Evolutionary conservation across 768 basidiomycete genomes (phyloP).

Genomic region (Jaapia argillacea): DNA sequence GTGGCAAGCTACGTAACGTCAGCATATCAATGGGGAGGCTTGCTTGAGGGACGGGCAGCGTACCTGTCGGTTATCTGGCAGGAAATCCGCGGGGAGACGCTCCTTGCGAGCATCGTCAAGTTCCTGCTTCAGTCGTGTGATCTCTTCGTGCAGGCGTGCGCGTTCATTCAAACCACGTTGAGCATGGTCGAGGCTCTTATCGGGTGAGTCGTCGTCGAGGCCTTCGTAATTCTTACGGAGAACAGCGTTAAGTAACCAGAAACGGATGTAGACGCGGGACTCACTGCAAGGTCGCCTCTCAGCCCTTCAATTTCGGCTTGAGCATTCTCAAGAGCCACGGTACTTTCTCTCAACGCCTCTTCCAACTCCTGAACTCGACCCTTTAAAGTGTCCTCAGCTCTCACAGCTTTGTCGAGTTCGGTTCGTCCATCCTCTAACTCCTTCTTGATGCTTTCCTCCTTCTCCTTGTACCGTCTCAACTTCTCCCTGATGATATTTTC

Average conservation of each 20-base stretch:
- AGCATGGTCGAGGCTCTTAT: slow-evolving; percentile 36
- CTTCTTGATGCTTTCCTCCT: slow-evolving; percentile 57
- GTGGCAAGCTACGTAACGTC: too few species aligned
- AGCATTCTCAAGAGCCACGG: slow-evolving; percentile 79
- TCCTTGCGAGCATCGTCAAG: slow-evolving; percentile 28
- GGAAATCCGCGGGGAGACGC: too few species aligned
- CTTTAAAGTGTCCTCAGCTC: slow-evolving; percentile 53
- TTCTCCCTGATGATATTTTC: slow-evolving; percentile 52
- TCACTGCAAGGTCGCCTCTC: slow-evolving; percentile 68
- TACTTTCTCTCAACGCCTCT: slow-evolving; percentile 82
- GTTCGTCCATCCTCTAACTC: slow-evolving; percentile 61
- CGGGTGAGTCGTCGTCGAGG: slow-evolving; percentile 4
- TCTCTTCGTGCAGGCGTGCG: slow-evolving; percentile 41
- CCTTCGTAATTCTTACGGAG: background rate
- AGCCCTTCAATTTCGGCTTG: slow-evolving; percentile 78
- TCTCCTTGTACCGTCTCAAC: slow-evolving; percentile 61
- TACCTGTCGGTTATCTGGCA: too few species aligned
- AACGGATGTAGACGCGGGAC: slow-evolving; percentile 16
- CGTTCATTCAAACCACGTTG: slow-evolving; percentile 42
- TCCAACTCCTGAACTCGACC: slow-evolving; percentile 76
- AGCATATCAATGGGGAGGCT: too few species aligned
- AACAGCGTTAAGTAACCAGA: background rate
- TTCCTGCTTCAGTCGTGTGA: slow-evolving; percentile 39
- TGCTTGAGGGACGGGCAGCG: too few species aligned
- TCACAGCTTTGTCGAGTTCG: slow-evolving; percentile 51